phyloP scores from a whole-genome alignment of 306 rosid genomes.

The Quercus berberidifolia region DNA sequence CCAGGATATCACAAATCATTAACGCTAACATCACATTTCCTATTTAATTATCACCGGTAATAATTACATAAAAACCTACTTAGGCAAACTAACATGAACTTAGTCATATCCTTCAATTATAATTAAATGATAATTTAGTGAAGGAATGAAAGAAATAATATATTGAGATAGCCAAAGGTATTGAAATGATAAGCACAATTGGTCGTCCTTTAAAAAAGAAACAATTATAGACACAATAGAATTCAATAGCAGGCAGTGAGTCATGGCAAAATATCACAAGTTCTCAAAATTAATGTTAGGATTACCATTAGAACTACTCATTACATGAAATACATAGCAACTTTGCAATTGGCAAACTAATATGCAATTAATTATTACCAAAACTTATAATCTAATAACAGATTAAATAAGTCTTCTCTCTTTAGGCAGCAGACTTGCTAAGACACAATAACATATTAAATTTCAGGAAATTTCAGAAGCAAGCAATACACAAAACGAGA shows the following conservation, averaged over 20 bases:
- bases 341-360: background rate
- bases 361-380: background rate
- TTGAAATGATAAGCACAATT: background rate
- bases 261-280: background rate
- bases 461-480: background rate
- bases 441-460: background rate
- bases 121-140: background rate
- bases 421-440: background rate
- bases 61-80: background rate
- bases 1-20: constrained; percentile 7
- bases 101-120: background rate
- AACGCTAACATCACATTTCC: constrained; percentile 13
- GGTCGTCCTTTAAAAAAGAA: background rate
- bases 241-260: background rate
- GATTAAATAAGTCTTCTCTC: background rate
- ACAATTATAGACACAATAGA: background rate
- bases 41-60: background rate
- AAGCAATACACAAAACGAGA: background rate
- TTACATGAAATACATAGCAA: background rate
- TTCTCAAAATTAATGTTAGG: background rate
- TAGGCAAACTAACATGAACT: background rate
- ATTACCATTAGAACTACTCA: background rate
- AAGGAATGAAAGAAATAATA: background rate
- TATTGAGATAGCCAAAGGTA: background rate
- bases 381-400: background rate